Evolutionary conservation across 768 basidiomycete genomes (phyloP), one percentile per base, ranked within the genome.

Genomic region (Ramaria sp.): DNA sequence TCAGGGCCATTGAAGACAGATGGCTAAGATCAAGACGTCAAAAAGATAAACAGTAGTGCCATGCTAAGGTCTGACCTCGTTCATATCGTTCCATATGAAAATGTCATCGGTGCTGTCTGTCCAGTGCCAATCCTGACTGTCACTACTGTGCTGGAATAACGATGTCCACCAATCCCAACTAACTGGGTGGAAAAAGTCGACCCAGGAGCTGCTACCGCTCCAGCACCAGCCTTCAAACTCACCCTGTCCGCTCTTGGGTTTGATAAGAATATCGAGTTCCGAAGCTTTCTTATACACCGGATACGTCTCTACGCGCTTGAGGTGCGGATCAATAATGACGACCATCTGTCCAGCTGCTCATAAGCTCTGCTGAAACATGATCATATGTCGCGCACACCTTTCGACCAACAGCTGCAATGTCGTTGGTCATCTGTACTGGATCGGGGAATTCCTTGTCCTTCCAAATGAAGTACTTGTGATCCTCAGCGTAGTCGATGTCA

Each of bases 71-170:
- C 73, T 7, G 49, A 91, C 91, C 79, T 98, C 96, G 61, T 97
- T 97, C 96, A 99, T 99, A 64, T 99, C 96, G 65, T 98, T 98
- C 96, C 96, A 99, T 60, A 98, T 92, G 66, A 84, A 85, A 13
- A 97, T 78, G 60, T 81, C 78, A 28, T 83, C 79, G 1, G 90
- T 91, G 60, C 93, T 88, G 58, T 88, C 70, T 0, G 73, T 78
- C 85, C 89, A 90, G 6, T 80, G 71, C 78, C 82, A 90, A n/a
- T 74, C 69, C 44, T 74, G 78, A 57, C 71, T 62, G 65, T 73
- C 62, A 47, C 71, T 65, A 36, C 73, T 68, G 8, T 73, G 73
- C 67, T 84, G 85, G 75, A 96, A 98, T 56, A 95, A 73, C 4
- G 74, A 73, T 56, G 74, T 83, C 94, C 94, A 99, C 83, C 92